Conservation (phyloP, 495 filamentous ascomycete species). For the Hapsidospora chrysogenum region DNA sequence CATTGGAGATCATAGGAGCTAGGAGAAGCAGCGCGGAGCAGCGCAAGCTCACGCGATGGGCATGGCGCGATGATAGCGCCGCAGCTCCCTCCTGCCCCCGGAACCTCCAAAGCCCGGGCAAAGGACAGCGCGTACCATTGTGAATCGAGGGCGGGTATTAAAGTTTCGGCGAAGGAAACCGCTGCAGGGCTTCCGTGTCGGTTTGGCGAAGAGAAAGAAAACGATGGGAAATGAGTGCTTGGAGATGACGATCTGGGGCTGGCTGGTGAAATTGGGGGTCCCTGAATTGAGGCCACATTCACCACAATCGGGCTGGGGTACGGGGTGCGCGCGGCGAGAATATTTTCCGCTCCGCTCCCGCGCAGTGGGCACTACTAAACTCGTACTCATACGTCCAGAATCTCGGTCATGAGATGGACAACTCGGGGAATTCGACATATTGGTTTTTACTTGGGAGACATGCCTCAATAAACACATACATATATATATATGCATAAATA, state of each 20-base stretch:
- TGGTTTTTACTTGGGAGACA: too few relatives aligned
- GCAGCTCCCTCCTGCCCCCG: not conserved
- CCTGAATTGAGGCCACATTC: slow-evolving; percentile 4
- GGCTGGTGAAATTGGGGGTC: slow-evolving; percentile 2
- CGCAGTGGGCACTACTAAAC: too few relatives aligned
- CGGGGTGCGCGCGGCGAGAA: not conserved
- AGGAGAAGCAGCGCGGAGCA: not conserved
- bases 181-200: slow-evolving; percentile 1
- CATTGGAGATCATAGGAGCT: too few relatives aligned
- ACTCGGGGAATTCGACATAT: too few relatives aligned
- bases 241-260: not conserved
- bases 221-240: slow-evolving; percentile 10
- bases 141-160: slow-evolving; percentile 10
- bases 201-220: slow-evolving; percentile 10
- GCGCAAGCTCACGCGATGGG: not conserved
- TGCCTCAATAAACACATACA: too few relatives aligned
- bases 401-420: too few relatives aligned
- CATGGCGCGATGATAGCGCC: slow-evolving; percentile 4
- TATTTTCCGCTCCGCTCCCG: too few relatives aligned
- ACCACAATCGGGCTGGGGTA: not conserved
- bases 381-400: too few relatives aligned
- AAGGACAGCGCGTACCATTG: slow-evolving; percentile 9
- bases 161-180: slow-evolving; percentile 9
- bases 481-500: too few relatives aligned
- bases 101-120: not conserved